Evolutionary conservation across 2,329 filamentous ascomycete genomes (phyloP).

Genomic region (Monosporascus sp.): DNA sequence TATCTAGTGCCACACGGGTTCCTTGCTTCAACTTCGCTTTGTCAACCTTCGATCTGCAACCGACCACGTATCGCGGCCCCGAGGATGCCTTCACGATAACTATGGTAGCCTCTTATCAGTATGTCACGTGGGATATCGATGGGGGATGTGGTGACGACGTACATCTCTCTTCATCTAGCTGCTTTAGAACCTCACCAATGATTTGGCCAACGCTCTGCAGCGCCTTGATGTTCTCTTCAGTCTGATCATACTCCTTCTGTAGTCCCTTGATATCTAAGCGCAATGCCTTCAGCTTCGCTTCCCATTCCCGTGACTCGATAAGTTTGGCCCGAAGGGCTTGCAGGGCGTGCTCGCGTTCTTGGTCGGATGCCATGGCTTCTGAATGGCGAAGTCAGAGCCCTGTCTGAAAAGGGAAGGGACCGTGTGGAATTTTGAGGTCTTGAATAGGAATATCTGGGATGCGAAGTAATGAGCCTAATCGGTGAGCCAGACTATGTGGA

Average conservation of each 20-base stretch:
- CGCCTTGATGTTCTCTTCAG: conserved; percentile 99
- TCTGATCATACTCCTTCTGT: conserved; percentile 91
- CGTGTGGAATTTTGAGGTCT: not conserved
- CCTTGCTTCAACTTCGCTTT: conserved; percentile 97
- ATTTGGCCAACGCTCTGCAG: conserved; percentile 98
- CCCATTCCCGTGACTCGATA: conserved; percentile 96
- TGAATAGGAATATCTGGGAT: not conserved
- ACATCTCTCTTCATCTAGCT: conserved; percentile 98
- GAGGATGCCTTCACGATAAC: conserved; percentile 99
- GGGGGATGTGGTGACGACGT: conserved; percentile 30
- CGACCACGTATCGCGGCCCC: conserved; percentile 94
- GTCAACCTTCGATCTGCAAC: conserved; percentile 97
- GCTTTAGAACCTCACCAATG: conserved; percentile 97
- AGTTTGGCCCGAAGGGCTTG: conserved; percentile 74
- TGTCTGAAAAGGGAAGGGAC: conserved; percentile 2
- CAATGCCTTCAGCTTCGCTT: conserved; percentile 91
- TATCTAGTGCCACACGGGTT: conserved; percentile 93
- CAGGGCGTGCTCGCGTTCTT: conserved; percentile 64
- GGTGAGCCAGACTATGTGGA: not conserved
- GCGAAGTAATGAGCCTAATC: not conserved
- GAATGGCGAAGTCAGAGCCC: conserved; percentile 5
- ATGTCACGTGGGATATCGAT: not conserved
- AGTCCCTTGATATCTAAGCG: conserved; percentile 94
- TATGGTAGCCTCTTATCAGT: conserved; percentile 30
- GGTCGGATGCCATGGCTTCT: conserved; percentile 44